phyloP scores from a whole-genome alignment of 208 protist species.

The Lotmaria passim region DNA sequence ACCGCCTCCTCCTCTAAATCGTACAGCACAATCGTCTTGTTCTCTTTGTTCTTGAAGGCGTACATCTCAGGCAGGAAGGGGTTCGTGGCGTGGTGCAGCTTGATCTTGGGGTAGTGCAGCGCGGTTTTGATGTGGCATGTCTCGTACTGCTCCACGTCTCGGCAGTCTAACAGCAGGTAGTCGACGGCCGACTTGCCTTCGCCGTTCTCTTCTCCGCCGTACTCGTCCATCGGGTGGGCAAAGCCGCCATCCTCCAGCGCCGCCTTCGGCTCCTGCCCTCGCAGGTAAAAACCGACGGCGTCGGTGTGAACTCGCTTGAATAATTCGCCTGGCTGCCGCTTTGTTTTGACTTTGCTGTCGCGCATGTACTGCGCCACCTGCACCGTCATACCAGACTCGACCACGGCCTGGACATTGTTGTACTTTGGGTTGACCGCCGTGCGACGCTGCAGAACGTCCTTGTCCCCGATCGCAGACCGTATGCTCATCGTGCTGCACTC shows the following conservation, averaged over 20 bases:
- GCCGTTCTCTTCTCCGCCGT: conserved; percentile 38
- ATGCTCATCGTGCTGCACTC: conserved; percentile 49
- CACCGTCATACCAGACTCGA: conserved; percentile 85
- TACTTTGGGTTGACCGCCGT: conserved; percentile 60
- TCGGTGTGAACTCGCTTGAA: conserved; percentile 74
- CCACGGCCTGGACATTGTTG: conserved; percentile 64
- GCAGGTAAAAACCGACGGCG: conserved; percentile 54
- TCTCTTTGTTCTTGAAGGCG: conserved; percentile 88
- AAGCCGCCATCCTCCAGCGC: conserved; percentile 74
- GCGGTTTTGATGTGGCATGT: conserved; percentile 82
- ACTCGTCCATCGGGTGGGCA: conserved; percentile 87
- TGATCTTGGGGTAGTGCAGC: conserved; percentile 82
- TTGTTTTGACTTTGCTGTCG: conserved; percentile 42
- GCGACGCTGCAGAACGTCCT: conserved; percentile 63
- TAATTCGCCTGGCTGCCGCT: conserved; percentile 67
- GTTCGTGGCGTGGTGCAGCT: conserved; percentile 76
- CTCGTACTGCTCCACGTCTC: conserved; percentile 73
- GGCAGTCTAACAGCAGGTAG: conserved; percentile 84
- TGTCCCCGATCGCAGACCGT: conserved; percentile 69
- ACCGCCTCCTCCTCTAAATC: conserved; percentile 83
- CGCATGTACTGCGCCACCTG: conserved; percentile 72
- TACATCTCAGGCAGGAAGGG: conserved; percentile 88
- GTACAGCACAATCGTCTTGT: conserved; percentile 87
- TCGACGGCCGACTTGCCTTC: conserved; percentile 29
- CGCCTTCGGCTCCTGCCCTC: conserved; percentile 26